phyloP scores from a whole-genome alignment of 1,139 yeast genomes.

The Hyphopichia khmerensis region DNA sequence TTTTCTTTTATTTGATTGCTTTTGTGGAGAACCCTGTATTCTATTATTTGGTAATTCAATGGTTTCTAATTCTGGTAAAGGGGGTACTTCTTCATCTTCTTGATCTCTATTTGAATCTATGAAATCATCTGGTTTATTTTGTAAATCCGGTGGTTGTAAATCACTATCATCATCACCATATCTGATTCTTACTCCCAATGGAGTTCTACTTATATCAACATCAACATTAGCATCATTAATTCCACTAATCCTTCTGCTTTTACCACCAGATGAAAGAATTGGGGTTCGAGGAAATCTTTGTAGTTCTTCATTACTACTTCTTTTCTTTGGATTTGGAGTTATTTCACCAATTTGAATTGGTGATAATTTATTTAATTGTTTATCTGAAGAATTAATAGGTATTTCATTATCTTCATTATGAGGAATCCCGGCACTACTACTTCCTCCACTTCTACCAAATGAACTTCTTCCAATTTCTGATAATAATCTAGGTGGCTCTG shows the following conservation, averaged over 20 bases:
- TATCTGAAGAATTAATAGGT: constrained; percentile 11
- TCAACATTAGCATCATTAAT: constrained; percentile 10
- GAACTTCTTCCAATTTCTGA: constrained; percentile 28
- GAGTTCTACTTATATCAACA: constrained; percentile 22
- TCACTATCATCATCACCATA: constrained; percentile 36
- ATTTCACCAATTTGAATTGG: constrained; percentile 21
- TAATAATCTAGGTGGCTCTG: constrained; percentile 43
- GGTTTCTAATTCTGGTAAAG: constrained; percentile 25
- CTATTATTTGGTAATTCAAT: constrained; percentile 15
- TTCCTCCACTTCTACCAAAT: constrained; percentile 4
- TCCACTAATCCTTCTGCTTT: constrained; percentile 19
- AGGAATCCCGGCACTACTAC: constrained; percentile 6
- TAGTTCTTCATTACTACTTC: constrained; percentile 9
- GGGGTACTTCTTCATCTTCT: constrained; percentile 16
- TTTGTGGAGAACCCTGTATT: constrained; percentile 1
- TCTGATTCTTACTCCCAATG: constrained; percentile 22
- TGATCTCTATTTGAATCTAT: constrained; percentile 3
- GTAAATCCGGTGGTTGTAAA: constrained; percentile 31
- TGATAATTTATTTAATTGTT: constrained; percentile 19
- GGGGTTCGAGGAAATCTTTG: constrained; percentile 55
- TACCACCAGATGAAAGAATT: constrained; percentile 26
- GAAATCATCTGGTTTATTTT: constrained; percentile 7
- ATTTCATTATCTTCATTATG: constrained; percentile 6
- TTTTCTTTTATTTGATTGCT: constrained; percentile 6
- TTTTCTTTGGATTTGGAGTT: constrained; percentile 15